Conservation (phyloP, 202 grass and related monocot species). For the Elaeis oleifera region DNA sequence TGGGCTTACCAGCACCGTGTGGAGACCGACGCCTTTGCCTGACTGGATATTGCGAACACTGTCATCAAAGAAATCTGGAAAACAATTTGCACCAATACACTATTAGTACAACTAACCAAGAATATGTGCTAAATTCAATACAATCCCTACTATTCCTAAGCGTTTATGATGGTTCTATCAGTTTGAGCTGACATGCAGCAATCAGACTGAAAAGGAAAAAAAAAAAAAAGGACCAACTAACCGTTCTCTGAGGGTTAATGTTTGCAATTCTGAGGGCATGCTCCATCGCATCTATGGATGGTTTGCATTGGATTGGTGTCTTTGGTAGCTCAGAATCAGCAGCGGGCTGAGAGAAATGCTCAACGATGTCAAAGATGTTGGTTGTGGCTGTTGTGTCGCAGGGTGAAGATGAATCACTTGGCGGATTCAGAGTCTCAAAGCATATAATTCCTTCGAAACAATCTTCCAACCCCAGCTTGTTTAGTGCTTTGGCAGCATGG, state of each 20-base stretch:
- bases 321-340: slow-evolving; percentile 43
- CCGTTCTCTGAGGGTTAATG: slow-evolving; percentile 72
- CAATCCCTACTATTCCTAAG: no score
- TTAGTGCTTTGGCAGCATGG: slow-evolving; percentile 54
- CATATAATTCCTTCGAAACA: slow-evolving; percentile 98
- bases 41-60: slow-evolving; percentile 81
- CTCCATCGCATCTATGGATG: slow-evolving; percentile 74
- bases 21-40: slow-evolving; percentile 69
- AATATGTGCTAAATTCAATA: no score
- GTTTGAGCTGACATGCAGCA: no score
- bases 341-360: slow-evolving; percentile 38
- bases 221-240: slow-evolving; percentile 10
- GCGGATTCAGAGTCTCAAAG: slow-evolving; percentile 94
- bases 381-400: not conserved
- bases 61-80: slow-evolving; percentile 95
- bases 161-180: no score
- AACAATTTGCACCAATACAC: slow-evolving; percentile 2
- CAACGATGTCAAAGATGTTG: slow-evolving; percentile 67
- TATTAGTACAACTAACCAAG: no score
- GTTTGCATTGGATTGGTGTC: slow-evolving; percentile 88
- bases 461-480: slow-evolving; percentile 82
- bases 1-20: slow-evolving; percentile 73
- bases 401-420: slow-evolving; percentile 23
- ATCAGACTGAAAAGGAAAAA: not conserved
- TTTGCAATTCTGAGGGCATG: slow-evolving; percentile 66